Percentiles rank a stretch among this genome's conserved stretches.
Conservation (phyloP, 2,329 filamentous ascomycete species). For the Xylariaceae sp. region DNA sequence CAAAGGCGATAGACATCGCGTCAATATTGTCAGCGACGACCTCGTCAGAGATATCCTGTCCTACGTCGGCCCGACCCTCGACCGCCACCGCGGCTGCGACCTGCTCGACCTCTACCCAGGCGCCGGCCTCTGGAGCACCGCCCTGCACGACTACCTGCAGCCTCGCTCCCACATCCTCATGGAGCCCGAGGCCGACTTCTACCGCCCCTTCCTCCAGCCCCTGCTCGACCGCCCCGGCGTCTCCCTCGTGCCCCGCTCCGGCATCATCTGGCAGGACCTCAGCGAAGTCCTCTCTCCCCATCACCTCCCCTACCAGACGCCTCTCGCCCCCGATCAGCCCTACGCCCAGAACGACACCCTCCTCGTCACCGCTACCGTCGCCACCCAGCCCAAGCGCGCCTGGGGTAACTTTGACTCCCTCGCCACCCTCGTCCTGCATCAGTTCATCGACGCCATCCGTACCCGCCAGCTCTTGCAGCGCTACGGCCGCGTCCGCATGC, state of each 20-base stretch:
- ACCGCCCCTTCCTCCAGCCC: slow-evolving; percentile 56
- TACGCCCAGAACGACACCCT: slow-evolving; percentile 65
- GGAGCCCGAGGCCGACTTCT: slow-evolving; percentile 62
- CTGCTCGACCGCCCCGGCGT: slow-evolving; percentile 49
- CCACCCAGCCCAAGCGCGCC: slow-evolving; percentile 46
- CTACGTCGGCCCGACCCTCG: slow-evolving; percentile 65
- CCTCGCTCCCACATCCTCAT: slow-evolving; percentile 81
- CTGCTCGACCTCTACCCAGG: slow-evolving; percentile 86
- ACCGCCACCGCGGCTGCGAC: slow-evolving; percentile 72
- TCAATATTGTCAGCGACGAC: slow-evolving; percentile 50
- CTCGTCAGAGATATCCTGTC: slow-evolving; percentile 64
- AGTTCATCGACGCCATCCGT: slow-evolving; percentile 58
- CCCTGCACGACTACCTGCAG: slow-evolving; percentile 68
- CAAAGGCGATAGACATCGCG: slow-evolving; percentile 36
- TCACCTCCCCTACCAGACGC: slow-evolving; percentile 53
- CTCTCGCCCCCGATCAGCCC: slow-evolving; percentile 33
- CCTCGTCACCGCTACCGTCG: slow-evolving; percentile 67
- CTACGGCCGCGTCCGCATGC: slow-evolving; percentile 75
- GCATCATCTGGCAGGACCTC: slow-evolving; percentile 59
- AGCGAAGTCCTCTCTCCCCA: slow-evolving; percentile 47
- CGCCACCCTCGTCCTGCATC: slow-evolving; percentile 54
- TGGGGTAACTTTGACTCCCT: slow-evolving; percentile 54
- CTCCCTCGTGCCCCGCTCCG: slow-evolving; percentile 51
- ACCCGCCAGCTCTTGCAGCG: slow-evolving; percentile 61
- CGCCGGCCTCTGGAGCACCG: slow-evolving; percentile 70